These are phyloP conservation scores for Neurospora sublineolata DNA, from an alignment of 495 filamentous ascomycete species.

Conservation along the genomic window DNA sequence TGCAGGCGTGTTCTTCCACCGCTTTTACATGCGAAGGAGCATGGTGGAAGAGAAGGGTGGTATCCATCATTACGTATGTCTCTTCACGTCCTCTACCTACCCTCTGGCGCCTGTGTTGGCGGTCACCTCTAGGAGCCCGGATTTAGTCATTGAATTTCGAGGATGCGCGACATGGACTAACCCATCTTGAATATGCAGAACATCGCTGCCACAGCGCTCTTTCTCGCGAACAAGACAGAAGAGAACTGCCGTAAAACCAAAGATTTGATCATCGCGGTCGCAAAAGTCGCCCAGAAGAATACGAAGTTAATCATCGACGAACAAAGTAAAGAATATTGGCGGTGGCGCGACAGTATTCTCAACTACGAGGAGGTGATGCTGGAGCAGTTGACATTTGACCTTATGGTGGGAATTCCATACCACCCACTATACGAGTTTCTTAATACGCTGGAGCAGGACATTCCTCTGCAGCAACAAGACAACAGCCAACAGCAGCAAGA, in stretches of 20 bases:
- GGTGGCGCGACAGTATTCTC: slow-evolving; percentile 87
- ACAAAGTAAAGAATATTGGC: slow-evolving; percentile 93
- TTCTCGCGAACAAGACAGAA: slow-evolving; percentile 92
- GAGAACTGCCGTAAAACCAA: slow-evolving; percentile 91
- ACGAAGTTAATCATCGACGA: slow-evolving; percentile 77
- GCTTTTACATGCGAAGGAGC: slow-evolving; percentile 82
- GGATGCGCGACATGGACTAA: neutral
- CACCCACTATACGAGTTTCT: slow-evolving; percentile 68
- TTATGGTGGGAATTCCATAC: slow-evolving; percentile 78
- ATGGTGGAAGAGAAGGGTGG: slow-evolving; percentile 59
- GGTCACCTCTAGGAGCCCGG: neutral
- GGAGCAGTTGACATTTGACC: slow-evolving; percentile 86
- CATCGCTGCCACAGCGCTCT: slow-evolving; percentile 79
- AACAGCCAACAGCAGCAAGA: neutral
- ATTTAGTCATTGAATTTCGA: neutral
- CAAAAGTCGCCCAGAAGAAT: slow-evolving; percentile 90
- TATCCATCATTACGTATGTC: slow-evolving; percentile 72
- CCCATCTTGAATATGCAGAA: slow-evolving; percentile 30
- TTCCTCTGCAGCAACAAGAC: neutral
- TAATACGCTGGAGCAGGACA: slow-evolving; percentile 39
- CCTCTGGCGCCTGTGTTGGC: neutral
- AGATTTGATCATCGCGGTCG: slow-evolving; percentile 83
- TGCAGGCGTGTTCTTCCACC: slow-evolving; percentile 86
- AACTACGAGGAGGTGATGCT: slow-evolving; percentile 84
- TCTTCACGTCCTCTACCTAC: neutral